Percentiles rank a stretch among this genome's conserved stretches.
Evolutionary conservation across 352 stramenopile species (phyloP).

Genomic region (Phytophthora podocarpi): DNA sequence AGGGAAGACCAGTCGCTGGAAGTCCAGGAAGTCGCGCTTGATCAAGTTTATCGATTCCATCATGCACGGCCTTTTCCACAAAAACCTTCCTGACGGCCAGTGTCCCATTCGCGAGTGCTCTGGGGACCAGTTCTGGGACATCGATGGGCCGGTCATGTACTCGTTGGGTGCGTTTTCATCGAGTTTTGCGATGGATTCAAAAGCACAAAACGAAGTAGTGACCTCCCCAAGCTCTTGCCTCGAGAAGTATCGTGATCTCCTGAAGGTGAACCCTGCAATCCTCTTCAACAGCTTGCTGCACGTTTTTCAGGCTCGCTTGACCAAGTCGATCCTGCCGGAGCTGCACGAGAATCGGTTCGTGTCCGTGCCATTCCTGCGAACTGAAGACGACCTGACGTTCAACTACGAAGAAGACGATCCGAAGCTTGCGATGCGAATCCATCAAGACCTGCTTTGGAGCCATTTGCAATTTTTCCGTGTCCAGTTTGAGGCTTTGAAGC

Average conservation of each 20-base stretch:
- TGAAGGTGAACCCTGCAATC: constrained; percentile 60
- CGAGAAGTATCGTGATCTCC: constrained; percentile 50
- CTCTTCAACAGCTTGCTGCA: constrained; percentile 67
- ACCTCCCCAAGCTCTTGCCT: constrained; percentile 22
- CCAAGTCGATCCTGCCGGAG: constrained; percentile 53
- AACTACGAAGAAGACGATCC: constrained; percentile 54
- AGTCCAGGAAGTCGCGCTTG: constrained; percentile 54
- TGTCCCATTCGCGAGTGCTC: constrained; percentile 45
- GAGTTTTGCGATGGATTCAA: constrained; percentile 54
- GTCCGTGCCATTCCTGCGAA: constrained; percentile 60
- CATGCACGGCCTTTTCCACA: constrained; percentile 66
- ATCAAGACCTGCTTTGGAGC: constrained; percentile 48
- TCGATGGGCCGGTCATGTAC: constrained; percentile 69
- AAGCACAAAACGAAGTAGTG: constrained; percentile 18
- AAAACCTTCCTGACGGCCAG: constrained; percentile 33
- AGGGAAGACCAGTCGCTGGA: constrained; percentile 51
- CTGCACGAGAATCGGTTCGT: constrained; percentile 61
- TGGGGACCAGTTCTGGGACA: constrained; percentile 76
- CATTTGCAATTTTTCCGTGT: constrained; percentile 63
- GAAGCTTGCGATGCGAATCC: constrained; percentile 49
- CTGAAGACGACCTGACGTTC: constrained; percentile 60
- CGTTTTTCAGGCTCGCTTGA: constrained; percentile 58
- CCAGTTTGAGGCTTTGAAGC: constrained; percentile 56
- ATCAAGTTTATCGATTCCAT: constrained; percentile 77
- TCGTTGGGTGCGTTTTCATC: constrained; percentile 64